These are phyloP conservation scores for Lolium multiflorum DNA, from an alignment of 176 grass and related monocot genomes.

Conservation along the genomic window DNA sequence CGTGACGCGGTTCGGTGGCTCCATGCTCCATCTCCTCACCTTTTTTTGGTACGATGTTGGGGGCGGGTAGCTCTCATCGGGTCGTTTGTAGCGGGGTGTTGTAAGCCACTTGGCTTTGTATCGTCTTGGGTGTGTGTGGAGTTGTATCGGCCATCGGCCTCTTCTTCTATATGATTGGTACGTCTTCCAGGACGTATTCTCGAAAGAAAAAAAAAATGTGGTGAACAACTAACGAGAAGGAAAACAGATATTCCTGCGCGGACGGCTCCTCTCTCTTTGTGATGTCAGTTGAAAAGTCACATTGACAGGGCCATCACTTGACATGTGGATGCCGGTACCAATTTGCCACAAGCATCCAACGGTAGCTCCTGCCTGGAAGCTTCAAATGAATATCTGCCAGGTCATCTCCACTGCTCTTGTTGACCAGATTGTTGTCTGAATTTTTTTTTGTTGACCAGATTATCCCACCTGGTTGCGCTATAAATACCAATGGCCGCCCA, in stretches of 20 bases:
- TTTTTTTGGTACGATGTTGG: too few relatives aligned
- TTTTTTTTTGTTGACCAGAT: background rate
- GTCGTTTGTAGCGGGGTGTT: too few relatives aligned
- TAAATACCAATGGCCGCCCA: conserved; percentile 37
- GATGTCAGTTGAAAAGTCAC: conserved; percentile 34
- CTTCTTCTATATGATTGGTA: too few relatives aligned
- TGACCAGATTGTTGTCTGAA: conserved; percentile 31
- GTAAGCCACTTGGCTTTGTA: too few relatives aligned
- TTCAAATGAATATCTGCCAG: conserved; percentile 20
- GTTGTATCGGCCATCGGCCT: too few relatives aligned
- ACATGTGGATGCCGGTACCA: background rate
- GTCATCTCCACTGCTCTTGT: conserved; percentile 5
- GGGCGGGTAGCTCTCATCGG: too few relatives aligned
- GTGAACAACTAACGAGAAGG: too few relatives aligned
- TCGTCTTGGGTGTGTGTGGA: too few relatives aligned
- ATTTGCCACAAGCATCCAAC: conserved; percentile 39
- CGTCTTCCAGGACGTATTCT: too few relatives aligned
- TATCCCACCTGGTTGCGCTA: background rate
- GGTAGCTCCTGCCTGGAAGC: conserved; percentile 40
- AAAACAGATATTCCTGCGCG: background rate
- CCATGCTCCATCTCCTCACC: too few relatives aligned
- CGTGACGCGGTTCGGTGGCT: too few relatives aligned
- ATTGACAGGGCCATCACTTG: conserved; percentile 20
- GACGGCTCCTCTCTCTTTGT: background rate
- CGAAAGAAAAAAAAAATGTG: too few relatives aligned